Evolutionary conservation across 345 rosid genomes (phyloP).

Genomic region (Citropsis articulata): DNA sequence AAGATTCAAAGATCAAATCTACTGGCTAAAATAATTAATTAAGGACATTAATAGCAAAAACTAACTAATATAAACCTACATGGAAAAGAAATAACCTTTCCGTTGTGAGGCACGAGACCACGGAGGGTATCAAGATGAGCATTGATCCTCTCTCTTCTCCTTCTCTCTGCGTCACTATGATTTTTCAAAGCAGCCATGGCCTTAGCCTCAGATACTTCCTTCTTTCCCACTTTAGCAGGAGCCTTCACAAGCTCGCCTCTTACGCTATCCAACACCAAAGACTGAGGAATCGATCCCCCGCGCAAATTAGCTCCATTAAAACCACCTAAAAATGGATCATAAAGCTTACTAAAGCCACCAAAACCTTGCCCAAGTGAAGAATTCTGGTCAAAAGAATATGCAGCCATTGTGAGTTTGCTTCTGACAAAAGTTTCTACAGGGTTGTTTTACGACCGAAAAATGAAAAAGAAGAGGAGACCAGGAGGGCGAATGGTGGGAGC

Average conservation of each 20-base stretch:
- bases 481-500: conserved; percentile 76
- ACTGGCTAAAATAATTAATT: not conserved
- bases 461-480: conserved; percentile 30
- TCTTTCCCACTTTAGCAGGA: conserved; percentile 41
- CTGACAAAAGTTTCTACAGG: not conserved
- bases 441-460: conserved; percentile 25
- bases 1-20: conserved; percentile 1
- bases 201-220: conserved; percentile 47
- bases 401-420: conserved; percentile 29
- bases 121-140: conserved; percentile 65
- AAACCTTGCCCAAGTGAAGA: conserved; percentile 32
- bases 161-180: conserved; percentile 78
- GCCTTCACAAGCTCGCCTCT: conserved; percentile 62
- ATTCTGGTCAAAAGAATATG: conserved; percentile 28
- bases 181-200: conserved; percentile 53
- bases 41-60: not conserved
- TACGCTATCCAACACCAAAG: conserved; percentile 51
- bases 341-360: conserved; percentile 13
- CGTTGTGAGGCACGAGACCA: conserved; percentile 47
- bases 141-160: conserved; percentile 77
- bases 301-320: conserved; percentile 20
- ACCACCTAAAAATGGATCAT: conserved; percentile 34
- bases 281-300: conserved; percentile 36
- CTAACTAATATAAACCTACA: not conserved
- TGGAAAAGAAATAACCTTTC: conserved; percentile 41